phyloP scores from a whole-genome alignment of 1,284 basidiomycete genomes.

The Schizophyllum commune region DNA sequence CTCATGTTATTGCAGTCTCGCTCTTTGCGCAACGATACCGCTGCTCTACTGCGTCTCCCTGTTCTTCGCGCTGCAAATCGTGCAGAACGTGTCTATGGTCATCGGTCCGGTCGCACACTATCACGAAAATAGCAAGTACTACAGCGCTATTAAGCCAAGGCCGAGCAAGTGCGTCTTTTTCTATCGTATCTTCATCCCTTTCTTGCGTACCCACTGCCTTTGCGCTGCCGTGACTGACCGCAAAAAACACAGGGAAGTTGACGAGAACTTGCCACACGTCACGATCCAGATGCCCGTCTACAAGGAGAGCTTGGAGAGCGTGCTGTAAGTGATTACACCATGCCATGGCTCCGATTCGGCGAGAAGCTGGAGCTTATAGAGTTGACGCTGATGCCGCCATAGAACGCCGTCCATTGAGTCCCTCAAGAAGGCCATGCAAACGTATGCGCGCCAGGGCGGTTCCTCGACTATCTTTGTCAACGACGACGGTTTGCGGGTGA shows the following conservation, averaged over 20 bases:
- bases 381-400: neutral
- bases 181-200: neutral
- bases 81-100: constrained; percentile 59
- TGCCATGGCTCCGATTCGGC: neutral
- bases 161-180: constrained; percentile 42
- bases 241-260: constrained; percentile 22
- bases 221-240: neutral
- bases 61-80: constrained; percentile 61
- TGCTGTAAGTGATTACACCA: constrained; percentile 36
- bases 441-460: constrained; percentile 76
- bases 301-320: constrained; percentile 60
- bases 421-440: constrained; percentile 80
- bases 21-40: constrained; percentile 52
- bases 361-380: neutral
- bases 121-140: constrained; percentile 64
- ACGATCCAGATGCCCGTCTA: constrained; percentile 81
- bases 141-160: constrained; percentile 51
- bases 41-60: constrained; percentile 39
- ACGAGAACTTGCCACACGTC: constrained; percentile 60
- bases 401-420: constrained; percentile 70
- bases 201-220: too few species aligned
- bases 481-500: constrained; percentile 62
- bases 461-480: constrained; percentile 69
- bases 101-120: constrained; percentile 72
- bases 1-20: constrained; percentile 27